Conservation (phyloP, 2,329 filamentous ascomycete genomes). For the Monosporascus sp. region DNA sequence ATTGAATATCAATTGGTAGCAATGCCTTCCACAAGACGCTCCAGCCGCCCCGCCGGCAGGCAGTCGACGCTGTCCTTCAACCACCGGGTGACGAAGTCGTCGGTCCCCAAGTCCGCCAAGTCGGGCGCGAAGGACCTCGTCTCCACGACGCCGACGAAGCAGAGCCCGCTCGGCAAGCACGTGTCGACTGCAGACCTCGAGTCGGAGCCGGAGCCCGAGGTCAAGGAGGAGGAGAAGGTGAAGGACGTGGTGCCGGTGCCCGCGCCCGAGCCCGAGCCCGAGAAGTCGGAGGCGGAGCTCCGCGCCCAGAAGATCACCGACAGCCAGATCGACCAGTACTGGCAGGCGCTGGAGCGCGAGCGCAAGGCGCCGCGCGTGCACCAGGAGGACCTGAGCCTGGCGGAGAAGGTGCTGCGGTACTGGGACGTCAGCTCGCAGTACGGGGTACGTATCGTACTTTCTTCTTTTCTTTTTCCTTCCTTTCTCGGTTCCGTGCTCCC, state of each 20-base stretch:
- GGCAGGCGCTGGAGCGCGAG: conserved; percentile 65
- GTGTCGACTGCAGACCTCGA: conserved; percentile 12
- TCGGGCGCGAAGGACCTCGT: conserved; percentile 27
- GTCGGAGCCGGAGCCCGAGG: conserved; percentile 11
- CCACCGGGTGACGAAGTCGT: conserved; percentile 51
- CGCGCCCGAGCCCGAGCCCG: conserved; percentile 12
- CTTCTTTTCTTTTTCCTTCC: neutral
- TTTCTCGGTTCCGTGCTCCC: neutral
- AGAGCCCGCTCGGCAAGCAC: conserved; percentile 25
- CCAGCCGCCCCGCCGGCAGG: conserved; percentile 36
- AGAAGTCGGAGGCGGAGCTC: conserved; percentile 48
- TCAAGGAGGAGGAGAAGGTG: conserved; percentile 18
- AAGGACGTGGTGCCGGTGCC: conserved; percentile 14
- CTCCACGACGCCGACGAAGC: conserved; percentile 29
- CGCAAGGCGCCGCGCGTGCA: conserved; percentile 70
- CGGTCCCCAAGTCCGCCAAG: conserved; percentile 41
- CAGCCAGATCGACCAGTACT: conserved; percentile 70
- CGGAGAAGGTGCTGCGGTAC: conserved; percentile 84
- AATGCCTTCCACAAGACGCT: conserved; percentile 48
- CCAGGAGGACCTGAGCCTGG: conserved; percentile 63
- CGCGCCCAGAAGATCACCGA: conserved; percentile 62
- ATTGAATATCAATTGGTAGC: neutral
- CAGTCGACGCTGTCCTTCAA: conserved; percentile 57
- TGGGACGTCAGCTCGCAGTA: conserved; percentile 91
- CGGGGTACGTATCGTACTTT: conserved; percentile 61